phyloP scores from a whole-genome alignment of 805 yeast species.

The Metschnikowia corniflorae region DNA sequence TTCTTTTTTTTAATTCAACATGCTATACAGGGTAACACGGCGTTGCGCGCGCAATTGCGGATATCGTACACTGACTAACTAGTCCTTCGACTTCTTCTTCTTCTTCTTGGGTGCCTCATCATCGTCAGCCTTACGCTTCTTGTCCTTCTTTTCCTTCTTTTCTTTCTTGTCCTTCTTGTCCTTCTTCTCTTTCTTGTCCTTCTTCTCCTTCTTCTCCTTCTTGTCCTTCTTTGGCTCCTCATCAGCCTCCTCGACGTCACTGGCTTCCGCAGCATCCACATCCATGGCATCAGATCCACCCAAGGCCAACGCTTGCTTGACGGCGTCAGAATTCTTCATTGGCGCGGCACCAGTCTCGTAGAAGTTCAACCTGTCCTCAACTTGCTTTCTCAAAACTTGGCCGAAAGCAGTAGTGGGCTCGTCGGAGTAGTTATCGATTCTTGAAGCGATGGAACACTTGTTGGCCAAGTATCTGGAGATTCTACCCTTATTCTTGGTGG shows the following conservation, averaged over 20 bases:
- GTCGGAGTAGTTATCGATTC: conserved; percentile 97
- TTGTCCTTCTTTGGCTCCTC: conserved; percentile 34
- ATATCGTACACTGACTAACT: conserved; percentile 11
- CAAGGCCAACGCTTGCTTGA: conserved; percentile 82
- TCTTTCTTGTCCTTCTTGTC: conserved; percentile 36
- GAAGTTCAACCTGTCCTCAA: conserved; percentile 93
- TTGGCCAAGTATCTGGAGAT: conserved; percentile 97
- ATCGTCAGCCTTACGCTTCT: conserved; percentile 36
- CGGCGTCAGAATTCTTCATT: conserved; percentile 92
- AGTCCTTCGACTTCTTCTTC: conserved; percentile 47
- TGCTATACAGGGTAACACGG: conserved; percentile 18
- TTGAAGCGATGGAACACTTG: conserved; percentile 98
- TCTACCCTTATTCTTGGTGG: conserved; percentile 98
- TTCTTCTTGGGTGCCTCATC: conserved; percentile 37
- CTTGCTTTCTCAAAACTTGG: conserved; percentile 87
- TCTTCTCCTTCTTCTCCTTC: conserved; percentile 27
- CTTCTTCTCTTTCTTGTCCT: conserved; percentile 32
- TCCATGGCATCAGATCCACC: conserved; percentile 45
- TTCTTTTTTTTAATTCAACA: conserved; percentile 10
- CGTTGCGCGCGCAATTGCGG: conserved; percentile 4
- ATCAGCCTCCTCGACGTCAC: conserved; percentile 29
- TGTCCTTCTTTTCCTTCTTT: conserved; percentile 25
- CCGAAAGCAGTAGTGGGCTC: conserved; percentile 91
- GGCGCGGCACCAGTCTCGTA: conserved; percentile 97
- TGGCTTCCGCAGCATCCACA: conserved; percentile 19